A percentile compares a stretch with the other conserved stretches of the same genome.
phyloP scores from a whole-genome alignment of 106 monocot genomes.

The Chionographis japonica region DNA sequence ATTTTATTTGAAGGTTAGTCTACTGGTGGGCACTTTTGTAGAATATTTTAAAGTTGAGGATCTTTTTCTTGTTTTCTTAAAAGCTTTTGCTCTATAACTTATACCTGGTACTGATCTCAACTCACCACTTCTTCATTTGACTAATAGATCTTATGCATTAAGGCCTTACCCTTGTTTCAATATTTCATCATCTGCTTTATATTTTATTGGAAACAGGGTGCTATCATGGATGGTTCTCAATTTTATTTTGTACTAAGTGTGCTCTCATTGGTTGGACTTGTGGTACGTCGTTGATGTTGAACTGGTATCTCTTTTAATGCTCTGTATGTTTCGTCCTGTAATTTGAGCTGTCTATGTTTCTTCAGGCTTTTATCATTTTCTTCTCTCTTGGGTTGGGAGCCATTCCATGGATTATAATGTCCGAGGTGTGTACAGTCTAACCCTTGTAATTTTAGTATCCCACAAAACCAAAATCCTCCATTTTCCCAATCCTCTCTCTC shows the following conservation, averaged over 20 bases:
- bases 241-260: conserved; percentile 50
- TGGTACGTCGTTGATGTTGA: conserved; percentile 44
- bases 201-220: conserved; percentile 41
- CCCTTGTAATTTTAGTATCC: conserved; percentile 5
- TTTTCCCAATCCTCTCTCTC: too few species aligned
- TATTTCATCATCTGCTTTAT: neutral
- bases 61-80: neutral
- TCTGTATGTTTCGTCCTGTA: neutral
- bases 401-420: conserved; percentile 98
- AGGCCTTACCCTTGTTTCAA: neutral
- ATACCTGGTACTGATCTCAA: neutral
- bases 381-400: conserved; percentile 91
- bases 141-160: neutral
- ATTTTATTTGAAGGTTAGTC: conserved; percentile 73
- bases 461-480: neutral
- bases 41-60: too few species aligned
- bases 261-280: conserved; percentile 69
- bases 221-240: conserved; percentile 37
- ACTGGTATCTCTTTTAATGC: neutral
- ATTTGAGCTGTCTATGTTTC: conserved; percentile 16
- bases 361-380: conserved; percentile 67
- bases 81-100: too few species aligned
- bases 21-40: neutral
- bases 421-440: conserved; percentile 53
- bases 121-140: neutral